phyloP scores from a whole-genome alignment of 78 protist genomes.

The Pigoraptor vietnamica region DNA sequence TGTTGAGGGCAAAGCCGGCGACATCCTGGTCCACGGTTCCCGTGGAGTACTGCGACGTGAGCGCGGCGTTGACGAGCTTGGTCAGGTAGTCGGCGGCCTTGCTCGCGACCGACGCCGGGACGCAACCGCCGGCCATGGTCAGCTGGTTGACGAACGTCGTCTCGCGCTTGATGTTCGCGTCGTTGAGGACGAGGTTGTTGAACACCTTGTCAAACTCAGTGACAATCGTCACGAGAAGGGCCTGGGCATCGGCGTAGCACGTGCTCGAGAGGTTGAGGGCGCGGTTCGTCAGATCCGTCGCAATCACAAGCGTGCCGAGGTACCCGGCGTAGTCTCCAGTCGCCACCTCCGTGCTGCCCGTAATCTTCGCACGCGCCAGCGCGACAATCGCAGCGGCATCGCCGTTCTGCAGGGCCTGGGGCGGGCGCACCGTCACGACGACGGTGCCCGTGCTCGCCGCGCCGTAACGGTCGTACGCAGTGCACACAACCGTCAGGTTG shows the following conservation, averaged over 20 bases:
- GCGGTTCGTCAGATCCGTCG: background rate
- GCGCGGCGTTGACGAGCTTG: background rate
- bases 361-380: background rate
- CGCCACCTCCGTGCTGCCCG: background rate
- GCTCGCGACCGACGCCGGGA: background rate
- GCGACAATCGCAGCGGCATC: background rate
- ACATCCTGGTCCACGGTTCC: background rate
- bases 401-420: background rate
- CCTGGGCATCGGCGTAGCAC: background rate
- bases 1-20: background rate
- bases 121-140: background rate
- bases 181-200: background rate
- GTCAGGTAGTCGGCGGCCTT: background rate
- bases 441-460: background rate
- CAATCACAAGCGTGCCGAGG: background rate
- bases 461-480: background rate
- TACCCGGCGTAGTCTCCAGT: background rate
- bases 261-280: background rate
- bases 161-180: background rate
- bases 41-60: background rate
- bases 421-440: background rate
- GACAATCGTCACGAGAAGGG: background rate
- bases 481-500: background rate
- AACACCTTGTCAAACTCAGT: background rate
- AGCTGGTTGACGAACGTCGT: background rate